Conservation (phyloP, 1,284 basidiomycete species). For the Cerrena zonata region DNA sequence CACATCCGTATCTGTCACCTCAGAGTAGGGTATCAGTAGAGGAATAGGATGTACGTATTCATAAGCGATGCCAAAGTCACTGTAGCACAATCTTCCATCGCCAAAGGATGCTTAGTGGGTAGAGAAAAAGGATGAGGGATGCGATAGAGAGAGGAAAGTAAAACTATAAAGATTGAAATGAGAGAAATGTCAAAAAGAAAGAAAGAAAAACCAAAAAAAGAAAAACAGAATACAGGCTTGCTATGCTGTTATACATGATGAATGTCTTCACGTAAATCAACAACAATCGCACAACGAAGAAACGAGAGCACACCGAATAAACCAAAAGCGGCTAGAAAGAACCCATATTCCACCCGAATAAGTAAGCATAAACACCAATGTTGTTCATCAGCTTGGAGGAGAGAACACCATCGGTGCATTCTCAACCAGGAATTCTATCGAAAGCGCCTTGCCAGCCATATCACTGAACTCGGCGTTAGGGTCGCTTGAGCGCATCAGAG, state of each 20-base stretch:
- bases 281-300: neutral
- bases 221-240: neutral
- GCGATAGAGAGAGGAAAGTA: neutral
- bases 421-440: constrained; percentile 87
- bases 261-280: neutral
- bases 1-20: constrained; percentile 1
- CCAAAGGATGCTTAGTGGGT: neutral
- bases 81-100: neutral
- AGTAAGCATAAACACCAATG: neutral
- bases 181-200: neutral
- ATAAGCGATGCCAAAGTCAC: neutral
- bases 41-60: neutral
- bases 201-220: neutral
- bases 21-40: neutral
- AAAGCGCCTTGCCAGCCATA: constrained; percentile 92
- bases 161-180: neutral
- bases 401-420: constrained; percentile 69
- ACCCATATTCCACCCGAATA: neutral
- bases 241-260: constrained; percentile 3
- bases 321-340: neutral
- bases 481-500: constrained; percentile 85
- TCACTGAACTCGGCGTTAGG: constrained; percentile 88
- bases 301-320: neutral
- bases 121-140: neutral
- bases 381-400: constrained; percentile 4